A percentile compares a stretch with the other conserved stretches of the same genome.
phyloP scores from a whole-genome alignment of 106 monocot genomes.

The Acanthochlamys bracteata region DNA sequence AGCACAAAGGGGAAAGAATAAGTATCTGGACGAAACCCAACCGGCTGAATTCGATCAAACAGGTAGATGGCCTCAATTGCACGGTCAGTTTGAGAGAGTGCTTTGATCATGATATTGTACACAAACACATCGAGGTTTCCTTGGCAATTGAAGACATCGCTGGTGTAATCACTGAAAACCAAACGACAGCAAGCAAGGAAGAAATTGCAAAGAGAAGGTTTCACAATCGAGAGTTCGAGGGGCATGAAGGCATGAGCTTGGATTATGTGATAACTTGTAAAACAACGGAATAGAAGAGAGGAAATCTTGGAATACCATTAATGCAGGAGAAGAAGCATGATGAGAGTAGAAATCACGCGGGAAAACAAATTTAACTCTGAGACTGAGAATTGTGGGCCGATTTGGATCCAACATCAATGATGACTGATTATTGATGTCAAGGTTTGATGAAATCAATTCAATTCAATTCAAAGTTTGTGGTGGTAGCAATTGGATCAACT shows the following conservation, averaged over 20 bases:
- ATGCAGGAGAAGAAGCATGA: too few species aligned
- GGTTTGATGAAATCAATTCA: too few species aligned
- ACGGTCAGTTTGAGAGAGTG: slow-evolving; percentile 26
- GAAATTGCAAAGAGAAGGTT: slow-evolving; percentile 48
- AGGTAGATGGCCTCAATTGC: slow-evolving; percentile 31
- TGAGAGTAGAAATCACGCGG: too few species aligned
- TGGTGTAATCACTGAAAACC: slow-evolving; percentile 39
- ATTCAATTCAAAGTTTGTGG: too few species aligned
- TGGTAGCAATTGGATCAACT: too few species aligned
- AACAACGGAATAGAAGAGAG: slow-evolving; percentile 29
- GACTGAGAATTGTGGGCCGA: too few species aligned
- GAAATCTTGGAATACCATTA: slow-evolving; percentile 11
- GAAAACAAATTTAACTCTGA: too few species aligned
- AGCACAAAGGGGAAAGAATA: slow-evolving; percentile 59
- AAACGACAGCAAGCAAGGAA: slow-evolving; percentile 31
- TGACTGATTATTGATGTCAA: too few species aligned
- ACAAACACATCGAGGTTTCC: slow-evolving; percentile 30
- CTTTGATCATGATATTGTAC: slow-evolving; percentile 51
- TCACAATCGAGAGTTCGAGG: slow-evolving; percentile 42
- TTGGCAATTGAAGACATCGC: slow-evolving; percentile 30
- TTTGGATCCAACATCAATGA: too few species aligned
- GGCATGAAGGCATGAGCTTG: slow-evolving; percentile 52
- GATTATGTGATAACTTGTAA: slow-evolving; percentile 27
- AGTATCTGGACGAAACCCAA: slow-evolving; percentile 45
- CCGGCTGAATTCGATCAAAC: slow-evolving; percentile 27